Evolutionary conservation across 345 rosid genomes (phyloP), one percentile per base, ranked within the genome.

Genomic region (Isatis tinctoria): DNA sequence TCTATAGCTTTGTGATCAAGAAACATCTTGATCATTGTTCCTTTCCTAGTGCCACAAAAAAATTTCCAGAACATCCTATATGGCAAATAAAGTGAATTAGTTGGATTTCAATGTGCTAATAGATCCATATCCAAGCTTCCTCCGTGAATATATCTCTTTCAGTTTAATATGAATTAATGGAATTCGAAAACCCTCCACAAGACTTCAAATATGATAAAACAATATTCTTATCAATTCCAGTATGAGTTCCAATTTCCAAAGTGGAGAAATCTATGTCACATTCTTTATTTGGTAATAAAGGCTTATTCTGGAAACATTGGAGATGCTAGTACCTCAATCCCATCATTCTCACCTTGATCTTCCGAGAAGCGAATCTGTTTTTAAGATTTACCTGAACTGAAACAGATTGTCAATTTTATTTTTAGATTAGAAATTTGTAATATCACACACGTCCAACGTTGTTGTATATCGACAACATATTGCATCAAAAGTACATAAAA

Each of bases 211-310:
- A 2, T 16, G 49, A 37, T 11, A 26, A 37, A 27, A 58, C 22
- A 30, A 26, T n/a, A n/a, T 43, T 47, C 85, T 84, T 84, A 94
- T 97, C 98, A 52, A 78, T 82, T 33, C 96, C 96, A 79, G 91
- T 89, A 67, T 84, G 87, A 65, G 85, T 77, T 43, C 97, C 92
- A 62, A 91, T 85, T 2, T 81, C 77, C 77, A 94, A 51, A 63
- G 88, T 92, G 11, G 92, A 88, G 83, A 85, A 87, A 77, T 88
- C 88, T 76, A 94, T 91, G 76, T 84, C 81, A 91, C 97, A 88
- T 53, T 88, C 92, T 56, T 85, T 80, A 60, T 71, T 87, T 39
- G 95, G 85, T 67, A 93, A 77, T 63, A 91, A 75, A 24, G 91
- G 96, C 45, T 78, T 85, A 70, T 83, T 77, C 8, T 82, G 81